phyloP scores from a whole-genome alignment of 2,329 filamentous ascomycete species.

The Hypoxylon sp. region DNA sequence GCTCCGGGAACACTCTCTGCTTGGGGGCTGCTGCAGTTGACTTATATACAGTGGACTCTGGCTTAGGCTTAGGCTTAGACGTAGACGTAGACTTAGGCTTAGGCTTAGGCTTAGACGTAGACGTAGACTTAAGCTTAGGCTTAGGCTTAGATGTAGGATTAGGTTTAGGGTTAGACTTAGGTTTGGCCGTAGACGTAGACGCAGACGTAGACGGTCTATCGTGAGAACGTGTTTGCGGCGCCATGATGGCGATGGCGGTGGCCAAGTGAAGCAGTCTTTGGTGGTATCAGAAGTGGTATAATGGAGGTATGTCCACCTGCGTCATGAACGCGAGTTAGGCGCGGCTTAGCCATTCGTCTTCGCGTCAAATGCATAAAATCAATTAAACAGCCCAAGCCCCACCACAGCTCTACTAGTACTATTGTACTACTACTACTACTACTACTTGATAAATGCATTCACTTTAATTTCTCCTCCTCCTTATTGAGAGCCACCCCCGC shows the following conservation, averaged over 20 bases:
- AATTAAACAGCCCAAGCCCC: background rate
- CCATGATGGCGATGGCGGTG: conserved; percentile 39
- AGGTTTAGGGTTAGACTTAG: background rate
- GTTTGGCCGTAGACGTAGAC: background rate
- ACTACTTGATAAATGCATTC: conserved; percentile 35
- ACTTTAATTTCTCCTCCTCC: background rate
- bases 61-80: background rate
- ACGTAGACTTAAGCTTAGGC: conserved; percentile 16
- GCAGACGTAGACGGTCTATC: conserved; percentile 38
- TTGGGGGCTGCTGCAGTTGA: conserved; percentile 45
- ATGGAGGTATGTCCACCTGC: background rate
- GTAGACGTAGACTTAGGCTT: background rate
- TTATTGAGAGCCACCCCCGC: conserved; percentile 14
- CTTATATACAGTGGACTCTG: conserved; percentile 39
- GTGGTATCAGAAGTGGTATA: background rate
- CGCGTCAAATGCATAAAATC: conserved; percentile 50
- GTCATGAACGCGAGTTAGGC: conserved; percentile 25
- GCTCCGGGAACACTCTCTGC: conserved; percentile 45
- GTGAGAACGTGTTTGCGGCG: conserved; percentile 43
- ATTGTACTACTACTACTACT: no score
- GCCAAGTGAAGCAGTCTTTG: conserved; percentile 2
- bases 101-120: conserved; percentile 23
- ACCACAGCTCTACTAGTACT: no score
- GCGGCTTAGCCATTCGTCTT: conserved; percentile 14
- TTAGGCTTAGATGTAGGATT: background rate